Conservation (phyloP, 1,284 basidiomycete species). For the Boletellus dicymbophilus region DNA sequence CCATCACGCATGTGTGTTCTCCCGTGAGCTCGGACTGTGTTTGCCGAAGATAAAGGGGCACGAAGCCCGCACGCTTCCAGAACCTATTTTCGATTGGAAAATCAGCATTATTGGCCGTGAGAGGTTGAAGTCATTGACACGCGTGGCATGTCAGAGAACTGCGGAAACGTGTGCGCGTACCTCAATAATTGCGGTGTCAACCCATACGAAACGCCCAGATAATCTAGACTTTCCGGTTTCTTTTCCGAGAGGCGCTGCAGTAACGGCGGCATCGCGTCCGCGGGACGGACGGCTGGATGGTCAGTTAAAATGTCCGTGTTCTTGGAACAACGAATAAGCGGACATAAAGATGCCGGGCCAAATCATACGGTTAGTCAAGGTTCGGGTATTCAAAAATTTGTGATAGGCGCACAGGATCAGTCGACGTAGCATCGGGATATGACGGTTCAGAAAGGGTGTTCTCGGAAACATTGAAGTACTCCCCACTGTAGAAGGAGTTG, state of each 20-base stretch:
- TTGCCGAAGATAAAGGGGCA: conserved; percentile 93
- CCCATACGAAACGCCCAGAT: conserved; percentile 96
- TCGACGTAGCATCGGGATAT: conserved; percentile 61
- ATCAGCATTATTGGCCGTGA: background rate
- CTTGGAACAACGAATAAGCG: conserved; percentile 21
- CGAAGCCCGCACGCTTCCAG: conserved; percentile 94
- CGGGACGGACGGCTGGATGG: conserved; percentile 73
- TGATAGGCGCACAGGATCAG: conserved; percentile 56
- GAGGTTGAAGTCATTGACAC: too few relatives aligned
- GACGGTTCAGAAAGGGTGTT: conserved; percentile 46
- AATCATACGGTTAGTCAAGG: conserved; percentile 6
- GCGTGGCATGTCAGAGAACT: too few relatives aligned
- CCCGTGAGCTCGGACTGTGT: conserved; percentile 95
- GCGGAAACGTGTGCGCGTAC: too few relatives aligned
- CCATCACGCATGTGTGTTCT: conserved; percentile 96
- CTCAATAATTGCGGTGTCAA: conserved; percentile 87
- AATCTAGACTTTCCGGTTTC: conserved; percentile 91
- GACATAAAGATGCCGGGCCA: background rate
- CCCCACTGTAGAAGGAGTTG: conserved; percentile 91
- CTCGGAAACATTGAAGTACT: conserved; percentile 91
- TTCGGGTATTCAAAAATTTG: background rate
- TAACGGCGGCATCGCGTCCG: conserved; percentile 87
- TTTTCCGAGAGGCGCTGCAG: conserved; percentile 90
- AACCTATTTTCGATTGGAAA: conserved; percentile 52
- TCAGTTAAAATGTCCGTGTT: conserved; percentile 69